phyloP scores from a whole-genome alignment of 306 rosid species.

The Prunus dulcis region DNA sequence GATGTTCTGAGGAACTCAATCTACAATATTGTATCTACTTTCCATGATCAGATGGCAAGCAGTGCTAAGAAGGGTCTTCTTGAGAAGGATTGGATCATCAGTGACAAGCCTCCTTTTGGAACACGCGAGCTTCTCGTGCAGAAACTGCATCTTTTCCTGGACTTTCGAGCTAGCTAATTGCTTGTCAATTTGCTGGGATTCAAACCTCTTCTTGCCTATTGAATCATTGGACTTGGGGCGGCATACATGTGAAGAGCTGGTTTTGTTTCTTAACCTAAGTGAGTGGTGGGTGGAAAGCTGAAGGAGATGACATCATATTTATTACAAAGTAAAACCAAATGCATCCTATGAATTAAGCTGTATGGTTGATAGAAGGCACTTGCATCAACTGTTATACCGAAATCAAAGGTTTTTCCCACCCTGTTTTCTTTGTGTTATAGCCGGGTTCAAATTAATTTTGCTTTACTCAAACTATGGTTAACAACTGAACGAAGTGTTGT shows the following conservation, averaged over 20 bases:
- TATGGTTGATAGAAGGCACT: slow-evolving; percentile 26
- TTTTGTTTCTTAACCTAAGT: slow-evolving; percentile 27
- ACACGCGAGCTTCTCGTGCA: slow-evolving; percentile 59
- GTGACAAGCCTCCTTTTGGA: slow-evolving; percentile 56
- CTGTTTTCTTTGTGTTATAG: background rate
- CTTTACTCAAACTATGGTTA: background rate
- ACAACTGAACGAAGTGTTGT: background rate
- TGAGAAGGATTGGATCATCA: slow-evolving; percentile 78
- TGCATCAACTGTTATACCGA: slow-evolving; percentile 3
- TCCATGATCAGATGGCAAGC: slow-evolving; percentile 74
- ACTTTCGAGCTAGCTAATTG: slow-evolving; percentile 63
- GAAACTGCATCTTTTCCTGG: slow-evolving; percentile 69
- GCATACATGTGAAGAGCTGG: slow-evolving; percentile 16
- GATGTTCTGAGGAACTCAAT: slow-evolving; percentile 75
- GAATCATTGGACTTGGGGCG: slow-evolving; percentile 16
- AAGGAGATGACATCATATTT: slow-evolving; percentile 31
- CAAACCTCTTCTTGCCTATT: slow-evolving; percentile 8
- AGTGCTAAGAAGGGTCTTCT: slow-evolving; percentile 71
- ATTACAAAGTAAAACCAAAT: slow-evolving; percentile 20
- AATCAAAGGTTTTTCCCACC: background rate
- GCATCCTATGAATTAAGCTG: slow-evolving; percentile 14
- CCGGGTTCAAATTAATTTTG: background rate
- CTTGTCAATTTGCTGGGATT: slow-evolving; percentile 11
- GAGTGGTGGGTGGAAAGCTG: slow-evolving; percentile 23
- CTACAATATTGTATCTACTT: slow-evolving; percentile 74